Base-by-base conservation (phyloP, 129 eudicot species). In the Centaurea solstitialis region DNA sequence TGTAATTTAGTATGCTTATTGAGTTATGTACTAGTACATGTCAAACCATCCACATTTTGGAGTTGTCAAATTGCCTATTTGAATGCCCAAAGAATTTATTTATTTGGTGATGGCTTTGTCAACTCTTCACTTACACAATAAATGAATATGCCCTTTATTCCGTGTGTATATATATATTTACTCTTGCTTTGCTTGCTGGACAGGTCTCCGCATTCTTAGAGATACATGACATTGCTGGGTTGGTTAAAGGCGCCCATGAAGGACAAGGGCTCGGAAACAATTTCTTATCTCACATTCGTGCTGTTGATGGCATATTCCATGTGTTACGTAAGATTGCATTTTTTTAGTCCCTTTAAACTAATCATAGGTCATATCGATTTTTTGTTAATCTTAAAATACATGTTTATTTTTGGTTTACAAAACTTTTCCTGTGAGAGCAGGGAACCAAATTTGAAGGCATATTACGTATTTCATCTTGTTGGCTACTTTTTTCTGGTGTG, bases 231-330 rank as follows among this genome's bases (percentile, higher is more conserved):
- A 96, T 96, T 45, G 99, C 99, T 89, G 99, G 99, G 66, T 83
- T 96, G 84, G 99, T 96, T 70, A 89, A 93, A 67, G 99, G 99
- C 68, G 99, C 99, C 80, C 99, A 96, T 67, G 89, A 93, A 88
- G 99, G 99, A 79, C 98, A 96, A 84, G 99, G 99, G 68, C 88
- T 96, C 85, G 99, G 99, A 71, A 96, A 96, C 91, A 96, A 85
- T 83, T 96, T 96, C 84, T 88, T 96, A 72, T 96, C 99, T 45
- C 99, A 96, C 89, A 96, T 96, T 74, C 98, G 99, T 50, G 99
- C 99, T 40, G 99, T 96, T 77, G 99, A 96, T 93, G 99, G 99
- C 82, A 96, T 96, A 69, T 96, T 96, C 75, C 99, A 96, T 83
- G 99, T 96, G 62, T 75, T 93, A 88, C 99, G 99, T 96, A 91